A percentile compares a stretch with the other conserved stretches of the same genome.
phyloP scores from a whole-genome alignment of 1,139 yeast genomes.

The Nakaseomyces bracarensis region DNA sequence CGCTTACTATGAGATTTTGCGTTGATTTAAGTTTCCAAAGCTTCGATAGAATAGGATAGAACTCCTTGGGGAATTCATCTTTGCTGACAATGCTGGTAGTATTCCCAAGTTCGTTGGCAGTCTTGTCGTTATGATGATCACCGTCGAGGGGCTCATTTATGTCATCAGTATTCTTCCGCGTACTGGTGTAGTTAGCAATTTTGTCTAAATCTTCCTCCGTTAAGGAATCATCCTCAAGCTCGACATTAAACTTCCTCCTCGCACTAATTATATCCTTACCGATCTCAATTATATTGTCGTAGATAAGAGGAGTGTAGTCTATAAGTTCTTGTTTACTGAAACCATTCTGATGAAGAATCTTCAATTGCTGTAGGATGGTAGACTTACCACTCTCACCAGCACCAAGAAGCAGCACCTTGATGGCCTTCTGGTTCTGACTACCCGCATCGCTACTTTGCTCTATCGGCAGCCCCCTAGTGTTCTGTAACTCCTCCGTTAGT shows the following conservation, averaged over 20 bases:
- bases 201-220: slow-evolving; percentile 12
- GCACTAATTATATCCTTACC: slow-evolving; percentile 47
- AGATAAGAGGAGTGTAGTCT: slow-evolving; percentile 64
- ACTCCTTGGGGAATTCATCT: slow-evolving; percentile 24
- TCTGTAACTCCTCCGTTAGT: slow-evolving; percentile 2
- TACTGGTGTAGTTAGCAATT: slow-evolving; percentile 8
- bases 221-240: slow-evolving; percentile 11
- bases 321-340: slow-evolving; percentile 53
- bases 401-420: slow-evolving; percentile 60
- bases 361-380: slow-evolving; percentile 67
- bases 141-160: slow-evolving; percentile 15
- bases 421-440: slow-evolving; percentile 9
- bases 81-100: slow-evolving; percentile 6
- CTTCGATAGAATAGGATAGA: slow-evolving; percentile 40
- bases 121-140: neutral
- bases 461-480: slow-evolving; percentile 7
- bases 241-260: slow-evolving; percentile 27
- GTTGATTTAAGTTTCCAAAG: slow-evolving; percentile 59
- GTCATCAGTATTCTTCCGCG: slow-evolving; percentile 7
- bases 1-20: slow-evolving; percentile 43
- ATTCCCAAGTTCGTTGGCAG: neutral
- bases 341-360: slow-evolving; percentile 64
- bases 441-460: neutral
- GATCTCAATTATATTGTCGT: slow-evolving; percentile 58
- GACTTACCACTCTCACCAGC: slow-evolving; percentile 79